phyloP scores from a whole-genome alignment of 129 eudicot species.

The Erigeron canadensis region DNA sequence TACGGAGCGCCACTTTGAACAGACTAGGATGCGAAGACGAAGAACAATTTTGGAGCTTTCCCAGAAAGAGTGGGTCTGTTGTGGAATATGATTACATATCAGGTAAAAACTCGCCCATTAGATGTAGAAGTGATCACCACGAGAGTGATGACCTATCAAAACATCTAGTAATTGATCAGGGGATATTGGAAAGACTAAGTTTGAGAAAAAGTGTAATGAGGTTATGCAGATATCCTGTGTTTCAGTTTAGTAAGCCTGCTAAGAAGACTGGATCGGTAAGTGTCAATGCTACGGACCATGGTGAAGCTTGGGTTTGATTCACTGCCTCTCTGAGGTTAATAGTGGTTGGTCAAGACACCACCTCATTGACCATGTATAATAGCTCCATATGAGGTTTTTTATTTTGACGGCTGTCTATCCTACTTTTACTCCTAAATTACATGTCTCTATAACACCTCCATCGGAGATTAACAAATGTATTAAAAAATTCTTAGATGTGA shows the following conservation, averaged over 20 bases:
- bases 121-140: neutral
- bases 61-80: slow-evolving; percentile 42
- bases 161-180: slow-evolving; percentile 36
- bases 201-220: slow-evolving; percentile 55
- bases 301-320: slow-evolving; percentile 25
- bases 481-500: too few species aligned
- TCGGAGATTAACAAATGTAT: neutral
- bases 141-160: slow-evolving; percentile 20
- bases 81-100: slow-evolving; percentile 26
- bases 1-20: slow-evolving; percentile 33
- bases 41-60: slow-evolving; percentile 47
- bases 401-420: too few species aligned
- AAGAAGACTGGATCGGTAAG: slow-evolving; percentile 25
- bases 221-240: slow-evolving; percentile 60
- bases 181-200: slow-evolving; percentile 43
- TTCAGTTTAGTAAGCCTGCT: slow-evolving; percentile 53
- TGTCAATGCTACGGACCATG: slow-evolving; percentile 5
- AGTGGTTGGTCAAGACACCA: neutral
- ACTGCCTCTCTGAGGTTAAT: slow-evolving; percentile 1
- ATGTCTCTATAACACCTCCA: neutral
- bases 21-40: slow-evolving; percentile 46
- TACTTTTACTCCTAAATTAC: too few species aligned
- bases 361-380: neutral
- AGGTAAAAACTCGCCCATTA: slow-evolving; percentile 29
- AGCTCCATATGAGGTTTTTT: too few species aligned